Base-by-base conservation (phyloP, 164 flowering plant species). In the Stephania cephalantha region DNA sequence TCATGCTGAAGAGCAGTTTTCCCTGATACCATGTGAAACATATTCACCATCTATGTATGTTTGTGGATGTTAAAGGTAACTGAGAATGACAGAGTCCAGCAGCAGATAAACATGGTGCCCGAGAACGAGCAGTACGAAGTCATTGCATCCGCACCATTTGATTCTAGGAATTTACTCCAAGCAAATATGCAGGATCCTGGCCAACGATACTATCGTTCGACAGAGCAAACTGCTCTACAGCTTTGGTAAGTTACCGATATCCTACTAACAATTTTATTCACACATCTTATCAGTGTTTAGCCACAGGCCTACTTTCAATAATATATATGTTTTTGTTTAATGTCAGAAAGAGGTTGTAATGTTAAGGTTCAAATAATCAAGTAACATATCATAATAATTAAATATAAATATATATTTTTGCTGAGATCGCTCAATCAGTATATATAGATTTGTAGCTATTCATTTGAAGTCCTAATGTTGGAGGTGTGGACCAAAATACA, bases 191-290 rank as follows among this genome's bases (percentile, higher is more conserved):
- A 88, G 73, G 93, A 90, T 69, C 82, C 90, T 75, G 83, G 80
- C 76, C 77, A 83, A 58, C 81, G 86, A 31, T 86, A 88, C 78
- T 74, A 86, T 13, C 88, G 84, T 68, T 89, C 90, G 42, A 35
- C 42, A 74, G 97, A 94, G 73, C 90, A 83, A 73, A 88, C 90
- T 22, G 78, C 90, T 31, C 91, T 94, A 69, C 97, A 92, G 72
- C 83, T 91, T 71, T 91, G 87, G 89, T 92, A 87, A 45, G 45
- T 31, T 45, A 10, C 18, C 42, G 42, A 35, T 25, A 61, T 73
- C 35, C 30, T 15, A 18, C 42, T 35, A 35, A 7, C 69, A 50
- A 9, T 11, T 17, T 30, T 48, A 15, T 71, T 30, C 29, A 30
- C 63, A 18, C 18, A 22, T 71, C 44, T 20, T 29, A 11, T 17